Conservation (phyloP, 1,284 basidiomycete genomes). For the Psilocybe mexicana region DNA sequence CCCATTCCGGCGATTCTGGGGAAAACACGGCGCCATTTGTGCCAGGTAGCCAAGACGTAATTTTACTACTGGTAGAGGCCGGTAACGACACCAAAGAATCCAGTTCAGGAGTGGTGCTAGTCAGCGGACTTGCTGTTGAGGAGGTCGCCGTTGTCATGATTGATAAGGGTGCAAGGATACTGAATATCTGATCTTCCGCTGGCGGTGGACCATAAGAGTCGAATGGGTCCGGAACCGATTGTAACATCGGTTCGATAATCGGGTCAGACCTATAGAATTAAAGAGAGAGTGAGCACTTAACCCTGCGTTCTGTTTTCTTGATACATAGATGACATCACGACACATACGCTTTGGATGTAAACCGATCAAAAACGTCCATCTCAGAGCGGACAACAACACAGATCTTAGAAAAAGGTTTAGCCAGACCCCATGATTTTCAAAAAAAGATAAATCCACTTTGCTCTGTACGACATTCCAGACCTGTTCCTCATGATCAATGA, state of each 20-base stretch:
- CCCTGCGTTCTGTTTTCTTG: constrained; percentile 6
- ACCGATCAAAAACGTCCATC: constrained; percentile 80
- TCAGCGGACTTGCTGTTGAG: constrained; percentile 48
- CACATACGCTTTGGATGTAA: constrained; percentile 86
- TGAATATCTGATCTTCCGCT: constrained; percentile 90
- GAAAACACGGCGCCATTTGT: constrained; percentile 39
- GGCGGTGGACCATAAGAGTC: constrained; percentile 89
- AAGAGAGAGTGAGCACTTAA: constrained; percentile 5
- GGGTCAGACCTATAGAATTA: constrained; percentile 71
- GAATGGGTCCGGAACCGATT: constrained; percentile 90
- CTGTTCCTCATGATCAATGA: constrained; percentile 90
- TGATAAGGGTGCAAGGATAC: constrained; percentile 82
- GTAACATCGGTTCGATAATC: constrained; percentile 87
- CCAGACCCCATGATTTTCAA: not conserved
- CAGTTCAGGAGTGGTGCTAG: constrained; percentile 46
- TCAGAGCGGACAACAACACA: constrained; percentile 78
- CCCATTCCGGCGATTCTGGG: constrained; percentile 53
- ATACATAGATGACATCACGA: constrained; percentile 16
- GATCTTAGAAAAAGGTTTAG: constrained; percentile 39
- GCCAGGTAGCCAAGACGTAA: constrained; percentile 41
- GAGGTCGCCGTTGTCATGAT: constrained; percentile 65
- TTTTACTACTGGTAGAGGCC: constrained; percentile 30
- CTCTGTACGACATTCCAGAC: constrained; percentile 89
- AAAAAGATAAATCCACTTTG: constrained; percentile 53
- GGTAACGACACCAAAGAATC: constrained; percentile 32